These are phyloP conservation scores for Heritiera littoralis DNA, from an alignment of 345 rosid species.

Conservation along the genomic window DNA sequence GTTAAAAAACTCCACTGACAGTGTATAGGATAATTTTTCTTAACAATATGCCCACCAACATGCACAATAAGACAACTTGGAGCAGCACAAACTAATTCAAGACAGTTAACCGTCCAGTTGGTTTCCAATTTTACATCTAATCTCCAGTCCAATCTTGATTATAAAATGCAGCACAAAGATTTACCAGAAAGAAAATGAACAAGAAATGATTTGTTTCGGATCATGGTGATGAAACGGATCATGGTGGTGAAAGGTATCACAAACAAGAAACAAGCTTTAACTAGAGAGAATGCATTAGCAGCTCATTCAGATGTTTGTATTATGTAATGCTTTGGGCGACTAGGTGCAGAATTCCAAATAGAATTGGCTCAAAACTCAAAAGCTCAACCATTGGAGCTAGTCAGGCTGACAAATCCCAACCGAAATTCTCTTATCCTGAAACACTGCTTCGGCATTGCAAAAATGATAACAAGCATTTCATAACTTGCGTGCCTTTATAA, in stretches of 20 bases:
- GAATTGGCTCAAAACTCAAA: neutral
- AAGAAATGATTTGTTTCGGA: neutral
- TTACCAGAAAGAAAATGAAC: neutral
- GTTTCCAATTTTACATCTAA: neutral
- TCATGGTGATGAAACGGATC: neutral
- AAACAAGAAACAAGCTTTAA: constrained; percentile 15
- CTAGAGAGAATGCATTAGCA: neutral
- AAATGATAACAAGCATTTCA: neutral
- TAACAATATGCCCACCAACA: neutral
- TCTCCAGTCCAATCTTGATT: neutral
- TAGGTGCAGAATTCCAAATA: neutral
- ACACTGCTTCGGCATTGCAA: neutral
- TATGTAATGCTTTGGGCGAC: neutral
- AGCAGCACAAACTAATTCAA: neutral
- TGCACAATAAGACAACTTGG: neutral
- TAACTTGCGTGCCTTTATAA: neutral
- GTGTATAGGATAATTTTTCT: too few species aligned
- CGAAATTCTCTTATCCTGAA: neutral
- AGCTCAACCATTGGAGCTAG: neutral
- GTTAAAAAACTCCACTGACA: too few species aligned
- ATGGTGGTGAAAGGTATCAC: neutral
- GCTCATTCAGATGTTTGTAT: neutral
- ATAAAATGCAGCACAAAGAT: neutral
- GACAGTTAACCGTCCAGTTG: neutral
- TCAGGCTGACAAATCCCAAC: neutral